Conservation (phyloP, 306 rosid species). For the Cotoneaster glaucophyllus region DNA sequence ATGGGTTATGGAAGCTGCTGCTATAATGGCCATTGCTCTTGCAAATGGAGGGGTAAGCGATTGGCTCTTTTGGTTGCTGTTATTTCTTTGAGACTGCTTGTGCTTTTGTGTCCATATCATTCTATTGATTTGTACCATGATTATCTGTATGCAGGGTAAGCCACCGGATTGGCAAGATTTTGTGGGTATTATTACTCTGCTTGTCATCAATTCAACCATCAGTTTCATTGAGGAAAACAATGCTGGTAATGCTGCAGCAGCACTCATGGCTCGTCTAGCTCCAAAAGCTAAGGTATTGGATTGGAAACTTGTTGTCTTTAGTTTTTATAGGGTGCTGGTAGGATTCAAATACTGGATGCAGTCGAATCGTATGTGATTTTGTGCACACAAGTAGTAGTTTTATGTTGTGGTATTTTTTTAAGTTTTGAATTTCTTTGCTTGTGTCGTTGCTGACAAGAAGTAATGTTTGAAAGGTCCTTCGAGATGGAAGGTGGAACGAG, state of each 20-base stretch:
- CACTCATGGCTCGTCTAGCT: conserved; percentile 98
- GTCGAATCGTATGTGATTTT: background rate
- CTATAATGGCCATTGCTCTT: conserved; percentile 97
- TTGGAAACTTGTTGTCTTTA: background rate
- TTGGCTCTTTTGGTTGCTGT: conserved; percentile 9
- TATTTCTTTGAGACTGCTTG: background rate
- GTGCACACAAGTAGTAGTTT: background rate
- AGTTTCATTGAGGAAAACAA: conserved; percentile 98
- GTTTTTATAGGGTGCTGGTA: background rate
- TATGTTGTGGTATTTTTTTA: background rate
- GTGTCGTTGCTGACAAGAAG: conserved; percentile 13
- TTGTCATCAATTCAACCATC: conserved; percentile 86
- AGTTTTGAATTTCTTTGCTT: background rate
- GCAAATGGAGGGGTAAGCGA: conserved; percentile 94
- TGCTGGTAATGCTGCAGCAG: conserved; percentile 98
- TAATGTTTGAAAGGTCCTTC: conserved; percentile 60
- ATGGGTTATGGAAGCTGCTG: conserved; percentile 99
- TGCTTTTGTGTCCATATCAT: background rate
- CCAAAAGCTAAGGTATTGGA: conserved; percentile 87
- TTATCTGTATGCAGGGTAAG: conserved; percentile 53
- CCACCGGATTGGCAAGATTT: conserved; percentile 99
- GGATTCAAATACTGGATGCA: background rate
- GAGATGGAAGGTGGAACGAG: conserved; percentile 96
- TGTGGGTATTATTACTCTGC: conserved; percentile 90
- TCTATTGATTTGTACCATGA: background rate